Conservation (phyloP, 768 basidiomycete genomes). For the Goffeauzyma gilvescens region DNA sequence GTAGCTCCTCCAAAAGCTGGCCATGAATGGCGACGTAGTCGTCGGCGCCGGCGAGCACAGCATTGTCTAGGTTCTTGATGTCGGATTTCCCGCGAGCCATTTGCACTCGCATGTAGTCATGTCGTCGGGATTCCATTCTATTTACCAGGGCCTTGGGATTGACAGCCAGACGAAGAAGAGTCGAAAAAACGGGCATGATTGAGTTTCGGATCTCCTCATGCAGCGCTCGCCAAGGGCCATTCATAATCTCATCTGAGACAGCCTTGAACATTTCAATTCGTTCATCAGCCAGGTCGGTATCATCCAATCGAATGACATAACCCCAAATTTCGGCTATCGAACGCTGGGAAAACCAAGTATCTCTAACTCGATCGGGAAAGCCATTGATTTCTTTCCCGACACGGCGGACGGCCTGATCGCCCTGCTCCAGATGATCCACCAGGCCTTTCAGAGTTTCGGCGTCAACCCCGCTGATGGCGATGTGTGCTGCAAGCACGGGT, state of each 20-base stretch:
- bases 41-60: conserved; percentile 19
- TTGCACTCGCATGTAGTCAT: conserved; percentile 24
- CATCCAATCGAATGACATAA: conserved; percentile 23
- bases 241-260: conserved; percentile 17
- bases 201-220: conserved; percentile 23
- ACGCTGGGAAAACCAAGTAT: conserved; percentile 19
- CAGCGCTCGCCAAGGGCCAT: conserved; percentile 18
- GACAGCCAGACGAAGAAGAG: conserved; percentile 17
- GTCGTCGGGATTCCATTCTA: conserved; percentile 18
- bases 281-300: conserved; percentile 20
- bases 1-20: conserved; percentile 31
- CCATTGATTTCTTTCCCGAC: conserved; percentile 25
- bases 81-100: conserved; percentile 12
- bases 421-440: conserved; percentile 14
- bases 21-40: conserved; percentile 31
- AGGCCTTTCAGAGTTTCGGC: conserved; percentile 3
- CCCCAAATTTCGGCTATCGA: conserved; percentile 18
- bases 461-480: conserved; percentile 4
- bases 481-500: too few relatives aligned
- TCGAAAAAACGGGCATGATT: conserved; percentile 26
- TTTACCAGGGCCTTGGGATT: conserved; percentile 28
- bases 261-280: conserved; percentile 24
- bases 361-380: conserved; percentile 21
- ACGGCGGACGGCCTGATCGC: conserved; percentile 16
- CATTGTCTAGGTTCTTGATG: conserved; percentile 16